A percentile compares a stretch with the other conserved stretches of the same genome.
phyloP scores from a whole-genome alignment of 371 early-diverging fungal genomes.

The Mortierella sp. region DNA sequence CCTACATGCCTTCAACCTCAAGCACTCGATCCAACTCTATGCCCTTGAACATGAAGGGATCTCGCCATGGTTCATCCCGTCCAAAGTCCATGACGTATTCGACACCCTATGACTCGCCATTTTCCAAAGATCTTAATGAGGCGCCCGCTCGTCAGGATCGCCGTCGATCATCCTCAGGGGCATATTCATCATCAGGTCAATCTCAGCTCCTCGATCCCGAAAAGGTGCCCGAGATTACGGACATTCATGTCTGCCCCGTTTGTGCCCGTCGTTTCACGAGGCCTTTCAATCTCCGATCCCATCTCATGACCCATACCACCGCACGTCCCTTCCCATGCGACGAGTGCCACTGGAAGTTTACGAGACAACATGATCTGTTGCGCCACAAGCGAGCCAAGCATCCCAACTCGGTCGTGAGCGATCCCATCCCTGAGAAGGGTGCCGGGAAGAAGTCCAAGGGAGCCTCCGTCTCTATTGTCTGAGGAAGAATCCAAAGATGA shows the following conservation, averaged over 20 bases:
- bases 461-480: background rate
- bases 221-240: conserved; percentile 40
- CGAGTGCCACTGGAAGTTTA: conserved; percentile 68
- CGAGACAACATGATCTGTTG: conserved; percentile 82
- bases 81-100: conserved; percentile 22
- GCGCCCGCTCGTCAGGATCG: conserved; percentile 39
- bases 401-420: conserved; percentile 24
- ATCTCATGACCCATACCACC: conserved; percentile 73
- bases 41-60: no score
- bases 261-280: conserved; percentile 70
- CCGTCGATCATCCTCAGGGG: conserved; percentile 37
- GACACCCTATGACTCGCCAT: conserved; percentile 31
- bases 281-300: conserved; percentile 70
- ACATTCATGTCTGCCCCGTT: conserved; percentile 56
- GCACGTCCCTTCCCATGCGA: conserved; percentile 75
- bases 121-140: conserved; percentile 3
- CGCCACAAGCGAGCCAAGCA: conserved; percentile 66
- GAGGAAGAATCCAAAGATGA: no score
- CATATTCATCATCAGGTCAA: conserved; percentile 19
- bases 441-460: conserved; percentile 12
- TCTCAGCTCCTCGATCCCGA: conserved; percentile 29
- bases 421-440: background rate
- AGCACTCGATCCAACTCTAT: background rate
- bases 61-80: conserved; percentile 3
- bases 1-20: conserved; percentile 11